These are phyloP conservation scores for Apiotrichum laibachii DNA, from an alignment of 1,284 basidiomycete species.

Conservation along the genomic window DNA sequence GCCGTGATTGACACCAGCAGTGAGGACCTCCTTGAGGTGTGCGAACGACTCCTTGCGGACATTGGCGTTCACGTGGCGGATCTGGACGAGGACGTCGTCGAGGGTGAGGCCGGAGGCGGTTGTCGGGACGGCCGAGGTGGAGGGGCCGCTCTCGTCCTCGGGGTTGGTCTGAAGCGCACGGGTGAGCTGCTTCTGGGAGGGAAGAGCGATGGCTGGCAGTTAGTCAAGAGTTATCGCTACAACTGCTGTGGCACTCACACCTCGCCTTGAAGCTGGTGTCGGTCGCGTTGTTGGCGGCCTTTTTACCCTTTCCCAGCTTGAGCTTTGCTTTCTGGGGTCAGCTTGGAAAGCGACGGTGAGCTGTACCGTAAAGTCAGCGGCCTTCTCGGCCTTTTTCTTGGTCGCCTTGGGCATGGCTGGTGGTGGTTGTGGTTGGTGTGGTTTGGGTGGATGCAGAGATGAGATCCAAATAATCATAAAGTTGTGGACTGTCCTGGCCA, in stretches of 20 bases:
- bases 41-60: conserved; percentile 77
- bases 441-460: too few relatives aligned
- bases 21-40: conserved; percentile 76
- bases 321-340: conserved; percentile 80
- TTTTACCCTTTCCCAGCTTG: conserved; percentile 93
- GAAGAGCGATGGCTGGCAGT: conserved; percentile 78
- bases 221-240: conserved; percentile 16
- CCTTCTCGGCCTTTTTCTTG: conserved; percentile 81
- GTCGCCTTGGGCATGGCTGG: conserved; percentile 73
- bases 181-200: conserved; percentile 63
- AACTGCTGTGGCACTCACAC: conserved; percentile 56
- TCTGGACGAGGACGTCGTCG: conserved; percentile 70
- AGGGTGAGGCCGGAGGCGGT: conserved; percentile 76
- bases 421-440: neutral
- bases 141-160: conserved; percentile 56
- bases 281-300: conserved; percentile 74
- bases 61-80: conserved; percentile 77
- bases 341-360: conserved; percentile 10
- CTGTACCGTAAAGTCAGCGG: conserved; percentile 76
- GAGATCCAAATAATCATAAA: too few relatives aligned
- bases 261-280: conserved; percentile 94
- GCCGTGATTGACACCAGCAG: conserved; percentile 62
- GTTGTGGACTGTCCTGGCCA: neutral
- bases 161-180: conserved; percentile 32
- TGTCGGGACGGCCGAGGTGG: conserved; percentile 58